Evolutionary conservation across 2,329 filamentous ascomycete genomes (phyloP), one percentile per base, ranked within the genome.

Genomic region (Fusarium continuum): DNA sequence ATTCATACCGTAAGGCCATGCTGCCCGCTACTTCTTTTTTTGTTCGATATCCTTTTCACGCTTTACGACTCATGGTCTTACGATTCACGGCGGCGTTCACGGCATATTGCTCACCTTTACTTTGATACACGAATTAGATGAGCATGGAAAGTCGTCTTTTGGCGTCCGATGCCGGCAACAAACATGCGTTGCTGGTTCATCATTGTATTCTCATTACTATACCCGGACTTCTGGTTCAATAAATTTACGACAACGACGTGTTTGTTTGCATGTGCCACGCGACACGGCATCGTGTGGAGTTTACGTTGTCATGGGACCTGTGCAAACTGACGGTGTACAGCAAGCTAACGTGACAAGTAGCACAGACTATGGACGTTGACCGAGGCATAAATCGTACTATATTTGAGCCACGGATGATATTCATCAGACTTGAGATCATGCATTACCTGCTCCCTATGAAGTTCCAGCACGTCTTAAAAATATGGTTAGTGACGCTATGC

Each of bases 31-130:
- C 14, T 25, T 46, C 28, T 20, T 17, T 20, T 46, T 32, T 34
- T 38, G 10, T 41, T 51, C 28, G 39, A 36, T 39, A 29, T 19
- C 23, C 25, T 45, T 59, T 43, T 52, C 32, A 62, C 23, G 26
- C 34, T 61, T 65, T 46, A 64, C 56, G 61, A 64, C 56, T 62
- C 43, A 65, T 44, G 61, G 39, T 40, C 36, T 62, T 34, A 62
- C 51, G 61, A 64, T 40, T 46, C 31, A 57, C 41, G 41, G 61
- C 50, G 61, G 61, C 61, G 61, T 64, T 64, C 19, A 44, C 14
- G 43, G 51, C 23, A 53, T 62, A 14, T 36, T 53, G 26, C 23
- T 43, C 41, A 31, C 26, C 49, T 56, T 46, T 31, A 55, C 23
- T 46, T 53, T 61, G 41, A 54, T 31, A 40, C 43, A 57, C 28